Base-by-base conservation (phyloP, 768 basidiomycete genomes). In the Hygrophorus pudorinus region DNA sequence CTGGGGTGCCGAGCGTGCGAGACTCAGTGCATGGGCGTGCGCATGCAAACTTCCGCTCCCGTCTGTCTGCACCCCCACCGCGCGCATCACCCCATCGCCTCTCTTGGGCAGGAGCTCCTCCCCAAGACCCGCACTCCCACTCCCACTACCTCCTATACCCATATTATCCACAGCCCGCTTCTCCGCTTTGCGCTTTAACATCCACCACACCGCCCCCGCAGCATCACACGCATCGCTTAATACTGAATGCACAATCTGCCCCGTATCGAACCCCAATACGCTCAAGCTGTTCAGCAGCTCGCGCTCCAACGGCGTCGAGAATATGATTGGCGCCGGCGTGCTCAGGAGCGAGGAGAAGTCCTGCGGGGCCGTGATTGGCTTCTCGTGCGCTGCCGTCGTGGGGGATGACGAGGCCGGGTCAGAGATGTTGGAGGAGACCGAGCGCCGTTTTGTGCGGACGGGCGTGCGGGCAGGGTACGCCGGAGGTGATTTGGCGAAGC, bases 121-220 rank as follows among this genome's bases (percentile, higher is more conserved):
- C n/a, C n/a, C n/a, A n/a, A n/a, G n/a, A n/a, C n/a, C n/a, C n/a
- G n/a, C n/a, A n/a, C n/a, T n/a, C n/a, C n/a, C n/a, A n/a, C n/a
- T n/a, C n/a, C n/a, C n/a, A n/a, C n/a, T n/a, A n/a, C n/a, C n/a
- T n/a, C n/a, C n/a, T n/a, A n/a, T n/a, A n/a, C n/a, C n/a, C n/a
- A n/a, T n/a, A n/a, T n/a, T n/a, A n/a, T 70, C 69, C 11, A 58
- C 16, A 8, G 68, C 69, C 36, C 70, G 74, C 51, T 63, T 78
- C 68, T 76, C 91, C 14, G 79, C 76, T 54, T 81, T 92, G 59
- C 80, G 76, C 60, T 80, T 84, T 39, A 97, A 67, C 75, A 94
- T 88, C 96, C 96, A 99, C 93, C 93, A 99, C 6, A 89, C 64
- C 1, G 93, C 89, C 7, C 90, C 85, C 10, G 85, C 75, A 0